Evolutionary conservation across 495 filamentous ascomycete species (phyloP), one percentile per base, ranked within the genome.

Genomic region (Lindgomyces ingoldianus): DNA sequence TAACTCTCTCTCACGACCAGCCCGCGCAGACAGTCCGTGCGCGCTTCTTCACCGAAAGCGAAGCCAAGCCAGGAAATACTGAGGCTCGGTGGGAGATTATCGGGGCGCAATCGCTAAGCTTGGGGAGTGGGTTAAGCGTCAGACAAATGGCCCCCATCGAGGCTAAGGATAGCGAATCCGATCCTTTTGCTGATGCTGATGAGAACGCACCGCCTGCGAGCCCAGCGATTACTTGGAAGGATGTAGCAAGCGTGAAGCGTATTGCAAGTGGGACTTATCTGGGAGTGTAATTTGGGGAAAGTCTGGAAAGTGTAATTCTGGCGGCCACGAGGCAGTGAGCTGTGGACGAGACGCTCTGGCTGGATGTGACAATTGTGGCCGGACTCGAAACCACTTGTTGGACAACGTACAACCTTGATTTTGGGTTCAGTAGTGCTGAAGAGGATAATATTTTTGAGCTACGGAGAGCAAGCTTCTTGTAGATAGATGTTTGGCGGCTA

Each of bases 1-100:
- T 93, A 12, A 83, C 80, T 0, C 74, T 98, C 14, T 84, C 87
- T 36, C 78, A 81, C 21, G 75, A 71, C 11, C 63, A 65, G 10
- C 60, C 76, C 18, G 57, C 81, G 63, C 80, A 87, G 69, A 91
- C 90, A 75, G 83, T 95, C 55, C 86, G 95, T 8, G 91, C 87
- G 57, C 85, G 92, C 9, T 90, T 96, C 54, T 85, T 88, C 14
- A 84, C 89, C n/a, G 90, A 90, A 46, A 80, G 81, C 0, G 86
- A 89, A 72, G 91, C 89, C 1, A 84, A 84, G 71, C 86, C 89
- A 27, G 90, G 91, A 1, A 82, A 82, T 42, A 83, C 93, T 11
- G 91, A 96, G 69, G 91, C 90, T 2, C 80, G 87, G 57, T 96
- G 91, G 84, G 92, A 96, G 72, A 85, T 86, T 70, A 78, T 61